A percentile compares a stretch with the other conserved stretches of the same genome.
Evolutionary conservation across 345 rosid species (phyloP).

Genomic region (Combretum micranthum): DNA sequence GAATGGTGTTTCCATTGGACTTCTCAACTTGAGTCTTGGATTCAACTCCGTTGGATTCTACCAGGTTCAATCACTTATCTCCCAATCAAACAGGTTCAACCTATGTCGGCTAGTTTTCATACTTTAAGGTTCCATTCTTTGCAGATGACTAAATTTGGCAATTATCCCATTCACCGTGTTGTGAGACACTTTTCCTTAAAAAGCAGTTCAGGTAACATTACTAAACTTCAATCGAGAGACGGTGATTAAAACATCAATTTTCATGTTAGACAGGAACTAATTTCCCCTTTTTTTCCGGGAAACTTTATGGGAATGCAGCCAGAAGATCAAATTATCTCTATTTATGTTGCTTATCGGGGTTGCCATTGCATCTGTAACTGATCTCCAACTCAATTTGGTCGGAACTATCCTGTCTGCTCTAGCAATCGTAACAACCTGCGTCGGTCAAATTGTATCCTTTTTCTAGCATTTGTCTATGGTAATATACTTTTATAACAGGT

Average conservation of each 20-base stretch:
- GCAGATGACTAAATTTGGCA: slow-evolving; percentile 98
- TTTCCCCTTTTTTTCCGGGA: background rate
- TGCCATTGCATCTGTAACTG: slow-evolving; percentile 92
- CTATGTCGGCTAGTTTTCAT: background rate
- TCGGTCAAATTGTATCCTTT: slow-evolving; percentile 93
- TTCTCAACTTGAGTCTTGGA: slow-evolving; percentile 92
- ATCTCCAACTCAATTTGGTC: slow-evolving; percentile 80
- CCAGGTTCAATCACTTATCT: slow-evolving; percentile 37
- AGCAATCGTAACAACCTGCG: slow-evolving; percentile 87
- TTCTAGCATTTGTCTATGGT: no score
- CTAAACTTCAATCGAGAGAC: background rate
- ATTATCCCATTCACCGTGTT: slow-evolving; percentile 95
- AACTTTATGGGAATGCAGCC: slow-evolving; percentile 39
- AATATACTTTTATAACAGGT: background rate
- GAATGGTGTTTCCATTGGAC: slow-evolving; percentile 91
- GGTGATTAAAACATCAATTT: background rate
- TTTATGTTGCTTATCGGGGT: slow-evolving; percentile 70
- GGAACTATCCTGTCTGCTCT: slow-evolving; percentile 78
- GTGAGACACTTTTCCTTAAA: slow-evolving; percentile 80
- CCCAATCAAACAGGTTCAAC: background rate
- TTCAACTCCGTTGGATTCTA: slow-evolving; percentile 98
- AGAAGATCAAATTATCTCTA: slow-evolving; percentile 65
- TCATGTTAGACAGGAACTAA: background rate
- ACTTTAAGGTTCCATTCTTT: background rate
- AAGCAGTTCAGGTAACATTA: slow-evolving; percentile 75